phyloP scores from a whole-genome alignment of 768 basidiomycete species.

The Russula olivacea region DNA sequence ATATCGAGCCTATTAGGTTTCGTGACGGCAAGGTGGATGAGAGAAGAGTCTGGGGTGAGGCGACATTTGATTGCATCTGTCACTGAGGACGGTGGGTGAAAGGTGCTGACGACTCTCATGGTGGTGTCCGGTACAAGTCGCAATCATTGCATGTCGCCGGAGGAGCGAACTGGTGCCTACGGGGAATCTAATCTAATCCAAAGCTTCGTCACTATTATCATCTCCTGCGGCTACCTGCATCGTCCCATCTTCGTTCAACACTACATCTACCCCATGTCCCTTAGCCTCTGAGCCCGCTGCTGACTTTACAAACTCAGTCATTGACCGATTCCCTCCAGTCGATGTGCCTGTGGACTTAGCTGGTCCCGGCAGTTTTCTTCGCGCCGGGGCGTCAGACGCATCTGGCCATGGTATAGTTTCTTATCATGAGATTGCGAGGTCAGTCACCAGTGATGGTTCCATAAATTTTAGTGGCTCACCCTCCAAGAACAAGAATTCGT shows the following conservation, averaged over 20 bases:
- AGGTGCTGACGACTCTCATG: slow-evolving; percentile 64
- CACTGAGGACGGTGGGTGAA: slow-evolving; percentile 71
- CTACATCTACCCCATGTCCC: slow-evolving; percentile 32
- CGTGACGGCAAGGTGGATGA: slow-evolving; percentile 63
- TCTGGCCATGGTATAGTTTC: slow-evolving; percentile 55
- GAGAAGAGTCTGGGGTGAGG: slow-evolving; percentile 43
- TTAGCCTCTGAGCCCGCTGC: slow-evolving; percentile 25
- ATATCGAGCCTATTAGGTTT: slow-evolving; percentile 64
- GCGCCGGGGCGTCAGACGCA: slow-evolving; percentile 37
- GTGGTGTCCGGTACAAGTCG: not conserved
- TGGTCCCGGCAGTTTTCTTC: slow-evolving; percentile 38
- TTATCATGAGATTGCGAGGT: slow-evolving; percentile 26
- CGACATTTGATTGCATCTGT: slow-evolving; percentile 61
- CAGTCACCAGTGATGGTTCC: not conserved
- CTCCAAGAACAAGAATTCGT: slow-evolving; percentile 76
- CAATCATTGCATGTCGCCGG: not conserved
- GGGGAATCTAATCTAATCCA: too few species aligned
- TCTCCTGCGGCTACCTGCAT: slow-evolving; percentile 36
- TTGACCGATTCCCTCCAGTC: slow-evolving; percentile 32
- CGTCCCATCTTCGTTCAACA: slow-evolving; percentile 57
- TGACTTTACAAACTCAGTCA: slow-evolving; percentile 46
- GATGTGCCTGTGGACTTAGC: slow-evolving; percentile 22
- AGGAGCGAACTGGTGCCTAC: too few species aligned
- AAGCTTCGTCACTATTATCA: not conserved
- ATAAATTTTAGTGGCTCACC: slow-evolving; percentile 38